Base-by-base conservation (phyloP, 805 yeast genomes). In the Metschnikowia proteae region DNA sequence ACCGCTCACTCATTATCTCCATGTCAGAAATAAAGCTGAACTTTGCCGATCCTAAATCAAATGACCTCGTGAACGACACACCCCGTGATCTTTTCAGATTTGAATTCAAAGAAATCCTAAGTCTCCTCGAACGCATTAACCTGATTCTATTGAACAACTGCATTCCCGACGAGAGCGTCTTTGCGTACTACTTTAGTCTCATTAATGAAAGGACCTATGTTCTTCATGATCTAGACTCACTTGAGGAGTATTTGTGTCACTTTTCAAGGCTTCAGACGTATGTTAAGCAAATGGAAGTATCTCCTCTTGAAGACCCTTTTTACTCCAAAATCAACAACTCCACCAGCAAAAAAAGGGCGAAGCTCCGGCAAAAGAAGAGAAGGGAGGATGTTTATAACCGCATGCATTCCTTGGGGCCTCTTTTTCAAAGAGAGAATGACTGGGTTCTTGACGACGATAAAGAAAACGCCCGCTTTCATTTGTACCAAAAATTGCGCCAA, bases 181-280 rank as follows among this genome's bases (percentile, higher is more conserved):
- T 68, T 61, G 51, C 66, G 23, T 59, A 56, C 44, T 64, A 67
- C 53, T 61, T 68, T 42, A 60, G 67, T 8, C 59, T 66, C 38
- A 52, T 62, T 17, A 38, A 46, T 3, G 30, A 35, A 8, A 41
- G 45, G 23, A 22, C 42, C 4, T 45, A 47, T 26, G 28, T 47
- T 7, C 38, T 48, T 5, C 55, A 48, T 29, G 59, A 55, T 35
- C 27, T 53, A 11, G 57, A 53, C 41, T 46, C 48, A 37, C 47
- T 55, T 28, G 57, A 53, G 35, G 57, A 51, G 49, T 51, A 51
- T 31, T 45, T 55, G 32, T 41, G 49, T 8, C 57, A 51, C 30
- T 53, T 53, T 26, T 44, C 53, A 30, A 32, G 49, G 17, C 35
- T 53, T 34, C 33, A 48, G 38, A 43, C 46, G 34, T 43, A 25